Evolutionary conservation across 192 early-diverging fungal genomes (phyloP).

Genomic region (Backusella mclennaniae): DNA sequence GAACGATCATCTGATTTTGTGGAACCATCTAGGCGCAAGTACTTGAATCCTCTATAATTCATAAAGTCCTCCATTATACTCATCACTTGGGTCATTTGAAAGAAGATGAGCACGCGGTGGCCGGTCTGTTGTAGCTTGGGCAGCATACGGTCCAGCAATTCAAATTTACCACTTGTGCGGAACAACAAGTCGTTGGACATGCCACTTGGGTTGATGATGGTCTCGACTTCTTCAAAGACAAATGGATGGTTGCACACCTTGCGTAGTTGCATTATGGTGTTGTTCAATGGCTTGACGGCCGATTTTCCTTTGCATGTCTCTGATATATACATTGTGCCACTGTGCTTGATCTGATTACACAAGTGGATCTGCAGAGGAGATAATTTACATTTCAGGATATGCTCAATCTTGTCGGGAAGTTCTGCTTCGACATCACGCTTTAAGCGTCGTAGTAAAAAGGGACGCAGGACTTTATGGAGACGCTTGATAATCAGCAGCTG

Average conservation of each 20-base stretch:
- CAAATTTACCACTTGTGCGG: constrained; percentile 93
- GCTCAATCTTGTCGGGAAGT: constrained; percentile 96
- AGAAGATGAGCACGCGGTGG: constrained; percentile 83
- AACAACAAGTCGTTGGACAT: constrained; percentile 75
- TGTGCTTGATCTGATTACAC: constrained; percentile 84
- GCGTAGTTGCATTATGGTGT: constrained; percentile 97
- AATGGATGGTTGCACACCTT: constrained; percentile 99
- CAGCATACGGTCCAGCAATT: constrained; percentile 91
- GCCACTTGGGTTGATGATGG: constrained; percentile 70
- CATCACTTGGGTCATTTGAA: constrained; percentile 92
- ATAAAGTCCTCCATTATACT: constrained; percentile 97
- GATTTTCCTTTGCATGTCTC: constrained; percentile 64
- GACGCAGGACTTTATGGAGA: constrained; percentile 94
- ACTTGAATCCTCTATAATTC: constrained; percentile 65
- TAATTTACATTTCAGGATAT: constrained; percentile 89
- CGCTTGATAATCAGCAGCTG: constrained; percentile 93
- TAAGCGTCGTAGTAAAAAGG: constrained; percentile 93
- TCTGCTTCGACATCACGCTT: constrained; percentile 99
- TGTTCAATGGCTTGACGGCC: constrained; percentile 82
- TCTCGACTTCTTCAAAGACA: constrained; percentile 93
- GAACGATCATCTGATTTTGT: constrained; percentile 90
- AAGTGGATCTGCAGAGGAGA: constrained; percentile 83
- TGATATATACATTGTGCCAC: constrained; percentile 69
- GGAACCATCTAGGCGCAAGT: constrained; percentile 89
- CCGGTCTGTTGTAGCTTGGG: constrained; percentile 80